Percentiles rank a stretch among this genome's conserved stretches.
Evolutionary conservation across 2,329 filamentous ascomycete species (phyloP).

Genomic region (Tolypocladium inflatum): DNA sequence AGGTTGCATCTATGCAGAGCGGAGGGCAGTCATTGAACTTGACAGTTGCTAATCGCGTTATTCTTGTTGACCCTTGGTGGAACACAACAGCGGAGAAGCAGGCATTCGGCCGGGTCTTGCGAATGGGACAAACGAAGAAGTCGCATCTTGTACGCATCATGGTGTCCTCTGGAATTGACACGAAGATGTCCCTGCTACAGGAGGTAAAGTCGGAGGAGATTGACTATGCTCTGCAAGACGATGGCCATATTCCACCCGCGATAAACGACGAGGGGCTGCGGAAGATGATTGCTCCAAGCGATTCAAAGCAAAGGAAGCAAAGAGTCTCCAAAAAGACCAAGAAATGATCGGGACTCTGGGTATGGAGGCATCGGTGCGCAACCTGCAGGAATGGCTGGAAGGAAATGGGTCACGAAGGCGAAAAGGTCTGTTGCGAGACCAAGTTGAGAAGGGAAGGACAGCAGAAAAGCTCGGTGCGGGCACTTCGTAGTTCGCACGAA

Average conservation of each 20-base stretch:
- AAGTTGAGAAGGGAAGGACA: too few species aligned
- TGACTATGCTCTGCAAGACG: constrained; percentile 20
- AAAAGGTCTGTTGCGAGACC: too few species aligned
- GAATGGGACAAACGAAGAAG: constrained; percentile 54
- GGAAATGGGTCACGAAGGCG: too few species aligned
- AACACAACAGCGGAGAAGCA: constrained; percentile 54
- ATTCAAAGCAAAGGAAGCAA: not conserved
- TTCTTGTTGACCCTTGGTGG: constrained; percentile 51
- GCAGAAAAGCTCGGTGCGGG: too few species aligned
- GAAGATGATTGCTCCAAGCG: not conserved
- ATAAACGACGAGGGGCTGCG: not conserved
- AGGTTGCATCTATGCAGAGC: constrained; percentile 25
- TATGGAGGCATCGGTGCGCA: too few species aligned
- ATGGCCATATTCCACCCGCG: constrained; percentile 4
- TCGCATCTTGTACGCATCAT: constrained; percentile 51
- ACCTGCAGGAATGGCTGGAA: too few species aligned
- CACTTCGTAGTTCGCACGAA: too few species aligned
- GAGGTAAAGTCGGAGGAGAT: constrained; percentile 40
- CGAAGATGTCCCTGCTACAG: constrained; percentile 45
- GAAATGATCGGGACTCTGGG: too few species aligned
- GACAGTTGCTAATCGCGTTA: constrained; percentile 38
- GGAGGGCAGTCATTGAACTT: constrained; percentile 31
- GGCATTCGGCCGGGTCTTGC: constrained; percentile 48
- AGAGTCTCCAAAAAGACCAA: too few species aligned
- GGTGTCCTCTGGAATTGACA: constrained; percentile 47